Evolutionary conservation across 2,329 filamentous ascomycete genomes (phyloP).

Genomic region (Pyrenophora tritici-repentis): DNA sequence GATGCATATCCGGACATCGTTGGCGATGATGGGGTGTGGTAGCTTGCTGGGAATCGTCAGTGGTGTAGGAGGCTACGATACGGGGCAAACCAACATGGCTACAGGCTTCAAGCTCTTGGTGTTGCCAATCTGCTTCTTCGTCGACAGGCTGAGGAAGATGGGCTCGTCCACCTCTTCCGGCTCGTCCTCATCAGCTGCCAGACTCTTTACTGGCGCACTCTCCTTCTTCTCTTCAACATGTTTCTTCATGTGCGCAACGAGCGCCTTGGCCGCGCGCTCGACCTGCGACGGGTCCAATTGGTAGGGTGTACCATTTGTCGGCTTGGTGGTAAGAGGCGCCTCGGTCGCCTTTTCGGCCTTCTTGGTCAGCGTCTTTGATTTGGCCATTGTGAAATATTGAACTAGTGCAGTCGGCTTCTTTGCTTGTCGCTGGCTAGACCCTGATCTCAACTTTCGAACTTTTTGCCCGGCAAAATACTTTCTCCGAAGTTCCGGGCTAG

Average conservation of each 20-base stretch:
- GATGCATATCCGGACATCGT: conserved; percentile 75
- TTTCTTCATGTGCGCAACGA: conserved; percentile 63
- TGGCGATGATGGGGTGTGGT: conserved; percentile 73
- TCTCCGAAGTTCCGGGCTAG: conserved; percentile 9
- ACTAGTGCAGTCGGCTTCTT: conserved; percentile 16
- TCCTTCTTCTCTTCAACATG: conserved; percentile 55
- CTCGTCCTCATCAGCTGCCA: conserved; percentile 55
- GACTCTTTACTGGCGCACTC: conserved; percentile 57
- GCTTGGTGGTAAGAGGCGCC: conserved; percentile 46
- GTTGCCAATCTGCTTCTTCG: conserved; percentile 71
- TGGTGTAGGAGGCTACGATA: background rate
- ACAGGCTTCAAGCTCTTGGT: conserved; percentile 79
- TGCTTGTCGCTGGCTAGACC: conserved; percentile 21
- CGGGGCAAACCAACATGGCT: conserved; percentile 63
- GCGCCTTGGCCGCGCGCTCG: conserved; percentile 62
- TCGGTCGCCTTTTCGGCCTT: conserved; percentile 34
- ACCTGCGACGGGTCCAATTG: conserved; percentile 57
- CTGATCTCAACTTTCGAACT: conserved; percentile 18
- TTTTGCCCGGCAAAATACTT: conserved; percentile 24
- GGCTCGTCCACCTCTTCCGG: conserved; percentile 55
- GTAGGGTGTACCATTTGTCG: conserved; percentile 46
- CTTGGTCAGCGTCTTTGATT: conserved; percentile 34
- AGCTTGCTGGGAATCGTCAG: conserved; percentile 54
- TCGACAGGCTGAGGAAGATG: conserved; percentile 67
- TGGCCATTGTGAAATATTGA: conserved; percentile 30